Evolutionary conservation across 139 green algal species (phyloP).

Genomic region (Dunaliella sp.): DNA sequence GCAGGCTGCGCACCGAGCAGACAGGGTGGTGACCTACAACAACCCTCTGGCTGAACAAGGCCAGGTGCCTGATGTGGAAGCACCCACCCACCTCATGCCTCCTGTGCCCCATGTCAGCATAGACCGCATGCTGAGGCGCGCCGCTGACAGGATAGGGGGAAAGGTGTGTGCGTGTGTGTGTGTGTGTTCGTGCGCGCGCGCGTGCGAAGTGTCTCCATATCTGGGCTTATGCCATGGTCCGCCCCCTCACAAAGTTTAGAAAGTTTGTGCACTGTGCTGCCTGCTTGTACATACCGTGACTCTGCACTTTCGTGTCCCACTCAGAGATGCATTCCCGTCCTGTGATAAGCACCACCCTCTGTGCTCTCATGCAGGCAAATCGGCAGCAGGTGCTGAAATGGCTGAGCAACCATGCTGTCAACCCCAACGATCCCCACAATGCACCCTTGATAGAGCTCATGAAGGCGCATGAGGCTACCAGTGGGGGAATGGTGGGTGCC

Average conservation of each 20-base stretch:
- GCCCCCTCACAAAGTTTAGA: too few relatives aligned
- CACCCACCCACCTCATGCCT: conserved; percentile 40
- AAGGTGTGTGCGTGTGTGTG: conserved; percentile 23
- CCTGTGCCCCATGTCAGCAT: conserved; percentile 42
- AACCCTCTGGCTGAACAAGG: conserved; percentile 33
- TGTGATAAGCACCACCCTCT: too few relatives aligned
- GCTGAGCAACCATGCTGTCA: conserved; percentile 41
- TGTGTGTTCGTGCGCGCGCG: not conserved
- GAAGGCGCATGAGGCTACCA: conserved; percentile 41
- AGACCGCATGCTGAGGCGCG: conserved; percentile 41
- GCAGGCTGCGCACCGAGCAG: not conserved
- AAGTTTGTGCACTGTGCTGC: too few relatives aligned
- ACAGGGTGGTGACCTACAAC: conserved; percentile 16
- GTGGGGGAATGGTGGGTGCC: conserved; percentile 21
- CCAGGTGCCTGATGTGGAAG: conserved; percentile 1
- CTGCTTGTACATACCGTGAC: too few relatives aligned
- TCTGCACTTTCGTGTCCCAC: too few relatives aligned
- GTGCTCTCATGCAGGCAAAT: conserved; percentile 32
- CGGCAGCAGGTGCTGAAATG: conserved; percentile 39
- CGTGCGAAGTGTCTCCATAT: too few relatives aligned
- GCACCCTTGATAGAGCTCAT: conserved; percentile 60
- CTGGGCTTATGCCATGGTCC: too few relatives aligned
- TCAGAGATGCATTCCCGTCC: too few relatives aligned
- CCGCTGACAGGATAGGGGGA: conserved; percentile 39
- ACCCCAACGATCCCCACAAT: conserved; percentile 65